Evolutionary conservation across 805 yeast species (phyloP), one percentile per base, ranked within the genome.

Genomic region (Saccharomycopsis sp.): DNA sequence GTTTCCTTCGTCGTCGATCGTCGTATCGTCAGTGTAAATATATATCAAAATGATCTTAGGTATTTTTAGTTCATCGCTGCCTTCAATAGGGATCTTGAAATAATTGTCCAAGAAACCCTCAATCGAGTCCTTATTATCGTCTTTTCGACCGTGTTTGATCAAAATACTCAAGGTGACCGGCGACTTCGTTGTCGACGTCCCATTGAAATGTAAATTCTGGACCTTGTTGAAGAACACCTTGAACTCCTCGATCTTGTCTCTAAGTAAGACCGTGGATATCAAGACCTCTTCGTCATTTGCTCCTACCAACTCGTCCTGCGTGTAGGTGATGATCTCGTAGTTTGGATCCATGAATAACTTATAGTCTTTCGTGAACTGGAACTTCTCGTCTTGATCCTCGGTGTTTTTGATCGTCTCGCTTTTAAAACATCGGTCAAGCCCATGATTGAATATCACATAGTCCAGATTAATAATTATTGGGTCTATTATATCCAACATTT

Each of bases 71-170:
- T 53, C 25, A 2, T 52, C n/a, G 17, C 53, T 44, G 5, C 44
- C 14, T 22, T 56, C 25, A 19, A 7, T 12, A 17, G 22, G 19
- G 20, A 25, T 19, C n/a, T 47, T 52, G 41, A 17, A 58, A 56
- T 59, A 59, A 42, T 59, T 59, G 17, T 55, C 59, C 35, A 59
- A 19, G 49, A 56, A 59, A 14, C 15, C 38, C 22, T 59, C 62
- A 20, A 59, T 56, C 5, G 38, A 14, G 22, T 44, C 49, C 22
- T 44, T 44, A 12, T 34, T 53, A 17, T 59, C 59, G n/a, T 22
- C 25, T 20, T 20, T 17, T 5, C 38, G 24, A 24, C 12, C 47
- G 9, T 58, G 19, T 29, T 55, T 41, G 3, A 56, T 7, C 17
- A 52, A 12, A 9, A 59, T 23, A 8, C 56, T 56, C 2, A 59